Percentiles rank a stretch among this genome's conserved stretches.
phyloP scores from a whole-genome alignment of 2,329 filamentous ascomycete species.

The Setomelanomma holmii region DNA sequence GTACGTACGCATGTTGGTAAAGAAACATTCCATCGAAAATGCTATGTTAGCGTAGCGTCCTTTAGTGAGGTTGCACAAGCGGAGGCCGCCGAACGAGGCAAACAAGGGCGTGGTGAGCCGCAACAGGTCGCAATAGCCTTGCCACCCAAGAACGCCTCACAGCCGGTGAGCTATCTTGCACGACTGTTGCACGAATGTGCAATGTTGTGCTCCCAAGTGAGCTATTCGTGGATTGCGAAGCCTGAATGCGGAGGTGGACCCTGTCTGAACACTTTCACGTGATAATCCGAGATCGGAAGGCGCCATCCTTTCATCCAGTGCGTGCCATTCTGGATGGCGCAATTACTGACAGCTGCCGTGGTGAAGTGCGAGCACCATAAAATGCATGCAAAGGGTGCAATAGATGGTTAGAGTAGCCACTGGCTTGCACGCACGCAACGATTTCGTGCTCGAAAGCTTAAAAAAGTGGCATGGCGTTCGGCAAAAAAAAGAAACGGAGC shows the following conservation, averaged over 20 bases:
- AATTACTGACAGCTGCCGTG: too few species aligned
- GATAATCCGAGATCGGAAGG: conserved; percentile 19
- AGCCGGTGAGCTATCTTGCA: conserved; percentile 11
- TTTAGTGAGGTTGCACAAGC: not conserved
- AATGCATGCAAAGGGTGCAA: not conserved
- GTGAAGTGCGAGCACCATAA: too few species aligned
- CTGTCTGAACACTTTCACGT: conserved; percentile 10
- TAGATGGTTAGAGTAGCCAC: conserved; percentile 8
- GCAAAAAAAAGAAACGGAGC: conserved; percentile 21
- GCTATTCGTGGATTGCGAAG: not conserved
- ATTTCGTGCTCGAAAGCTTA: conserved; percentile 33
- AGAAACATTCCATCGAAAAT: too few species aligned
- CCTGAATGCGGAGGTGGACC: not conserved
- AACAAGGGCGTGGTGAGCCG: conserved; percentile 7
- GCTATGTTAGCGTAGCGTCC: too few species aligned
- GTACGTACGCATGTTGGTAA: not conserved
- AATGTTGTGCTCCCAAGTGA: not conserved
- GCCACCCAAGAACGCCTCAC: not conserved
- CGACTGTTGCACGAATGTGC: not conserved
- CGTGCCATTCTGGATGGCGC: conserved; percentile 17
- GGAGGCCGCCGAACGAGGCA: conserved; percentile 1
- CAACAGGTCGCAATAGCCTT: conserved; percentile 1
- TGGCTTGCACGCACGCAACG: conserved; percentile 12
- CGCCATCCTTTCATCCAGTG: conserved; percentile 4
- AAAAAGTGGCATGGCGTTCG: conserved; percentile 20